Evolutionary conservation across 202 grass and related monocot genomes (phyloP), one percentile per base, ranked within the genome.

Genomic region (Panicum virgatum): DNA sequence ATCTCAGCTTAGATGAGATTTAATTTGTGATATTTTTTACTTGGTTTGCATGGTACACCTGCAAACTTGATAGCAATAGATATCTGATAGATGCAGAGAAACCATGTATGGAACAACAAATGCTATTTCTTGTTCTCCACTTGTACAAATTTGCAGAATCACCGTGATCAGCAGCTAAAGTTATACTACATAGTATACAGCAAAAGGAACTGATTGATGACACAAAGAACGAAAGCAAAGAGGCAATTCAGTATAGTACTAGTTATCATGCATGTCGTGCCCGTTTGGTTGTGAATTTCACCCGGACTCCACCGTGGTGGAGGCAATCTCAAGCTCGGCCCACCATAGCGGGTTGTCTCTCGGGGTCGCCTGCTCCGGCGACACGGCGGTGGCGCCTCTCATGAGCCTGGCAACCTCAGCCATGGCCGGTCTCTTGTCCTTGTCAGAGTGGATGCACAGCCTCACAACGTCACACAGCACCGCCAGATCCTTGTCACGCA

Each of bases 271-370:
- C n/a, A n/a, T n/a, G n/a, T n/a, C n/a, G n/a, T n/a, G n/a, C n/a
- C n/a, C n/a, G n/a, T n/a, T 6, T 34, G 54, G 15, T 12, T 26
- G 9, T 53, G 66, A 71, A 81, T 37, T 63, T 80, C 73, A 89
- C 14, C 16, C 50, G 56, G 76, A 56, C 56, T 82, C 80, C 0
- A 75, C 19, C 1, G 80, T 27, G 7, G 83, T 27, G 5, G 94
- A 93, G 11, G 78, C 61, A 40, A 97, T 93, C 75, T 88, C 82
- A 9, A 97, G 88, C 75, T 93, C 82, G 0, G 94, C 94, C 94
- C 94, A 97, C 91, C 94, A 97, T 29, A 97, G 9, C 23, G 91
- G 94, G 2, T 86, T 89, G 26, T 78, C 43, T 75, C 83, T 88
- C 6, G 94, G 91, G 25, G 78, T 52, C 30, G 76, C 85, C 16